A percentile compares a stretch with the other conserved stretches of the same genome.
phyloP scores from a whole-genome alignment of 345 rosid genomes.

The Salix caprea region DNA sequence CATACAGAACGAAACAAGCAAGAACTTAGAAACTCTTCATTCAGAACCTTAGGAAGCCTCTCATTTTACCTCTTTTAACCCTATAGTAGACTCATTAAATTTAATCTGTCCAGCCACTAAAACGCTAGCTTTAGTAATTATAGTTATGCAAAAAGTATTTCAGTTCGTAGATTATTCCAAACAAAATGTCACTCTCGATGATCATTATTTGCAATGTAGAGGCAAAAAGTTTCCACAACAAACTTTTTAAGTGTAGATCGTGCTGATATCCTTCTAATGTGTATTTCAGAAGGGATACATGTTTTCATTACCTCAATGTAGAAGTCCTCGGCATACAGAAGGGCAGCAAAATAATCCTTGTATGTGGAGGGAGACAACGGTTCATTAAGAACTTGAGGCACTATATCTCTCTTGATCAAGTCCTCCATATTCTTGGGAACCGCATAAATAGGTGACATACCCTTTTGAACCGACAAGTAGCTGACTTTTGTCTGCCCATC shows the following conservation, averaged over 20 bases:
- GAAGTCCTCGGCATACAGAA: conserved; percentile 40
- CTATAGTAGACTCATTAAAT: too few species aligned
- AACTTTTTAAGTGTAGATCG: too few species aligned
- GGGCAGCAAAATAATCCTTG: conserved; percentile 28
- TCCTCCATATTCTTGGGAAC: conserved; percentile 25
- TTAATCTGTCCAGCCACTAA: too few species aligned
- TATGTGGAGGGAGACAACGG: conserved; percentile 23
- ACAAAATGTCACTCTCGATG: neutral
- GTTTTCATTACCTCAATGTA: conserved; percentile 26
- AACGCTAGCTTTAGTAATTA: too few species aligned
- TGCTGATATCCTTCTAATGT: too few species aligned
- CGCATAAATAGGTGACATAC: conserved; percentile 12
- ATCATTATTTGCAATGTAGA: too few species aligned
- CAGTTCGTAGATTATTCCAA: neutral
- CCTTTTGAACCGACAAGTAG: conserved; percentile 10
- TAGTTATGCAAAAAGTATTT: neutral
- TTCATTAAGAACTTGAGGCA: conserved; percentile 21
- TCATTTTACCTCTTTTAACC: neutral
- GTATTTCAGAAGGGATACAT: neutral
- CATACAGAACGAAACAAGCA: neutral
- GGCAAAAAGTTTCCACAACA: too few species aligned
- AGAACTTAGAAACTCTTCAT: neutral
- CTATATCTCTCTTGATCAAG: conserved; percentile 20
- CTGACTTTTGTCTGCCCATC: neutral
- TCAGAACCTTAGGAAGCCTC: neutral